Conservation (phyloP, 768 basidiomycete species). For the Cubamyces sp. region DNA sequence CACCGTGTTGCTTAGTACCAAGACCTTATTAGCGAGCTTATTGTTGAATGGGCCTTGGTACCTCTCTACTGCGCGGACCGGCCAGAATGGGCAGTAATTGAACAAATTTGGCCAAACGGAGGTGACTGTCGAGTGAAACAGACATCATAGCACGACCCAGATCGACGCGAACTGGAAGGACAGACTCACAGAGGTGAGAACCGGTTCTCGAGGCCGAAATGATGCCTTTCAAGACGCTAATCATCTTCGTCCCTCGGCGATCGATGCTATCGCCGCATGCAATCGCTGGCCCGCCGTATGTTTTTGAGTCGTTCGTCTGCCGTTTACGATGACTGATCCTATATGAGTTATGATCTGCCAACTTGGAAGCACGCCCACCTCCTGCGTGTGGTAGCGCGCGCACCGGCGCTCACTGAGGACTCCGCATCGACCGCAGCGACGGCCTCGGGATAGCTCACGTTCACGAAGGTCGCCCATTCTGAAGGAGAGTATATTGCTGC, state of each 20-base stretch:
- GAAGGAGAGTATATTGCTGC: background rate
- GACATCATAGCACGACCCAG: background rate
- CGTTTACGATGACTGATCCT: background rate
- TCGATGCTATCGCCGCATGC: constrained; percentile 18
- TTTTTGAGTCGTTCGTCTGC: background rate
- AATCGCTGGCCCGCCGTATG: constrained; percentile 2
- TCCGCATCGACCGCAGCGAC: constrained; percentile 1
- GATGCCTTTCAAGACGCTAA: constrained; percentile 10
- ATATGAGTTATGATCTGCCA: no score
- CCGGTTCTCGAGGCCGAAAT: constrained; percentile 4
- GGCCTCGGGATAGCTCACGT: constrained; percentile 8
- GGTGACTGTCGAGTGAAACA: background rate
- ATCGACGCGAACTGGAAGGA: no score
- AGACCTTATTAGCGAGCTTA: constrained; percentile 9
- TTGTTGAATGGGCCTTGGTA: constrained; percentile 19
- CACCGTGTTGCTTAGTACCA: constrained; percentile 17
- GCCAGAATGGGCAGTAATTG: constrained; percentile 18
- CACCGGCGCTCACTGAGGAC: background rate
- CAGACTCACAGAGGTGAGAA: constrained; percentile 14
- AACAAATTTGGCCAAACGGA: constrained; percentile 5
- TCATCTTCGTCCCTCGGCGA: constrained; percentile 3
- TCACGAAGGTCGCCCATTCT: constrained; percentile 11
- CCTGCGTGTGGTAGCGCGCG: background rate
- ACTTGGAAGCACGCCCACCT: background rate
- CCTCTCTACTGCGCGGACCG: constrained; percentile 16